Evolutionary conservation across 164 flowering plant species (phyloP), one percentile per base, ranked within the genome.

Genomic region (Chloranthus sessilifolius): DNA sequence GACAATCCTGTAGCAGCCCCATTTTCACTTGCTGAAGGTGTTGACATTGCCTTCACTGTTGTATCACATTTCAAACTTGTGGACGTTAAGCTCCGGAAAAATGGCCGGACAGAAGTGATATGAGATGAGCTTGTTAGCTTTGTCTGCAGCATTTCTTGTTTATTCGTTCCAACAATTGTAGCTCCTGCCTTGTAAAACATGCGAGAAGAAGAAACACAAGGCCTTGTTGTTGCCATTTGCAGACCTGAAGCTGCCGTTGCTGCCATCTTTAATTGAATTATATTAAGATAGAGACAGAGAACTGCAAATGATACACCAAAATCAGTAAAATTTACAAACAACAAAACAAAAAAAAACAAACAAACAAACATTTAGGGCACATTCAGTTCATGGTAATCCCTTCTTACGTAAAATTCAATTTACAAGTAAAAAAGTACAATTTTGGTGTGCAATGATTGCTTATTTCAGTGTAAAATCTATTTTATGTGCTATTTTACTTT

Each of bases 11-110:
- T 45, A 6, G 51, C 20, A 33, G 78, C 70, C 55, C 59, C 78
- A 51, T 15, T 64, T 36, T 72, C 82, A 40, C 68, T 72, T 11
- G 77, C 29, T n/a, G n/a, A n/a, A n/a, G n/a, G n/a, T 61, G 72
- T 83, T 48, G 95, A 66, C 78, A 66, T 72, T 24, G 98, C 98
- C 62, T 64, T 88, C 1, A 67, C 72, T 45, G 54, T 43, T 58
- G 61, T 80, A 29, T 47, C 39, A 14, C 30, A 58, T 49, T 57
- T 78, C 12, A 31, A 7, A 2, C 73, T 44, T 31, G 70, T 52
- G 1, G 79, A 65, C 6, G 57, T 54, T 50, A 76, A 51, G 53
- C 38, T 69, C 23, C 67, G 70, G 10, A 42, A 55, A 34, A 77
- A 65, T 30, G 69, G 70, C 30, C 47, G 69, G 11, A 38, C 34